Conservation (phyloP, 352 stramenopile species). For the Pythium brachiatum region DNA sequence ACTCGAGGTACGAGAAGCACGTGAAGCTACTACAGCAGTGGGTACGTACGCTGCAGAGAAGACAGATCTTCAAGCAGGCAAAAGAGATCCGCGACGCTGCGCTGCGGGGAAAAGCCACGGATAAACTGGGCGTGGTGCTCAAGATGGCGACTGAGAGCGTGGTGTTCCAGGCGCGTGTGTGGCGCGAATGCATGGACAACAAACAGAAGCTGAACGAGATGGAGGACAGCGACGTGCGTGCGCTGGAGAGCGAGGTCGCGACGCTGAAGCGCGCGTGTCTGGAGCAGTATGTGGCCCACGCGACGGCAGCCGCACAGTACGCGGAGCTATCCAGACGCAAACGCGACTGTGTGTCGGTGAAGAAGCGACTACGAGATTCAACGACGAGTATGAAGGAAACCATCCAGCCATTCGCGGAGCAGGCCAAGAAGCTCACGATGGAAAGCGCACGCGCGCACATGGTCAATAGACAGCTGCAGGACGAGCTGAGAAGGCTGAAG, state of each 20-base stretch:
- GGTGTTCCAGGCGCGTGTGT: constrained; percentile 68
- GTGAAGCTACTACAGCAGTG: constrained; percentile 59
- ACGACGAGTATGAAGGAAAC: constrained; percentile 45
- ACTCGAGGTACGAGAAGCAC: constrained; percentile 33
- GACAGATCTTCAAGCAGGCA: constrained; percentile 53
- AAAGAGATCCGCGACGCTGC: constrained; percentile 24
- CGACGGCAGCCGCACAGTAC: constrained; percentile 35
- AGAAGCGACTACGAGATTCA: constrained; percentile 23
- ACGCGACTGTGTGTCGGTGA: constrained; percentile 29
- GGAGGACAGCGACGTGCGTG: constrained; percentile 34
- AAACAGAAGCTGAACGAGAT: constrained; percentile 41
- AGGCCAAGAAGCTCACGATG: constrained; percentile 54
- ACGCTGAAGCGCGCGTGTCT: constrained; percentile 45
- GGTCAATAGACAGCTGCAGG: constrained; percentile 50
- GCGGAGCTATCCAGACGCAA: constrained; percentile 36
- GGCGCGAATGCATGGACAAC: constrained; percentile 58
- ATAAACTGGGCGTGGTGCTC: constrained; percentile 35
- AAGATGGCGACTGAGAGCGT: constrained; percentile 37
- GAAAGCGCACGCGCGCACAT: constrained; percentile 47
- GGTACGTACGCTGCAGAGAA: constrained; percentile 53
- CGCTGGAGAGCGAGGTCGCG: constrained; percentile 48
- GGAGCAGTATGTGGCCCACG: constrained; percentile 38
- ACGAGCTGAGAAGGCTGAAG: constrained; percentile 40
- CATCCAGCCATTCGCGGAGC: constrained; percentile 59
- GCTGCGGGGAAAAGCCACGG: constrained; percentile 26